Percentiles rank a stretch among this genome's conserved stretches.
Evolutionary conservation across 345 rosid species (phyloP).

Genomic region (Murraya paniculata): DNA sequence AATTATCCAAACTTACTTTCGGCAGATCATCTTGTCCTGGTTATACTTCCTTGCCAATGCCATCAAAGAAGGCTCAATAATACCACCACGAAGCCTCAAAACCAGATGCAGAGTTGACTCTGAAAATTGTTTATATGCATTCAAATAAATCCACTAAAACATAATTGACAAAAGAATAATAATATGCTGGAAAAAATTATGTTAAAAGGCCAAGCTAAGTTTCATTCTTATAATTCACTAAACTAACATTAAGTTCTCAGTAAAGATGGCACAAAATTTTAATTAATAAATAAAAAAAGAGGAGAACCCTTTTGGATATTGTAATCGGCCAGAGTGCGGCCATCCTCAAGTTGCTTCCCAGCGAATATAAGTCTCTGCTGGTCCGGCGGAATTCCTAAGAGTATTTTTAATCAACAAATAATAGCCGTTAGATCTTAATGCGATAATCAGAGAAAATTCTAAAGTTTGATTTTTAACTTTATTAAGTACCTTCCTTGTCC

Average conservation of each 20-base stretch:
- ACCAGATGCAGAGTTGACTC: constrained; percentile 74
- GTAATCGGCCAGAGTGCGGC: constrained; percentile 52
- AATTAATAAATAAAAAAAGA: neutral
- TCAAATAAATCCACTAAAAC: neutral
- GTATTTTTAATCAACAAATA: neutral
- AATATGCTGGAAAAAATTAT: neutral
- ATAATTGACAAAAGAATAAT: too few species aligned
- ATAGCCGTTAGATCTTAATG: neutral
- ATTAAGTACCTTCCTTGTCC: constrained; percentile 60
- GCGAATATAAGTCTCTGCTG: constrained; percentile 56
- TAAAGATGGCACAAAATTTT: neutral
- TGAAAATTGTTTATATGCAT: constrained; percentile 19
- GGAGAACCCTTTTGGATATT: constrained; percentile 48
- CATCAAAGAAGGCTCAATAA: constrained; percentile 72
- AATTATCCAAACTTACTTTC: constrained; percentile 47
- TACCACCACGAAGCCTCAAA: constrained; percentile 76
- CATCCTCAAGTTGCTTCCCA: constrained; percentile 58
- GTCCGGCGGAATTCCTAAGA: constrained; percentile 50
- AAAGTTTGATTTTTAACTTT: neutral
- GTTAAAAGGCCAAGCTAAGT: neutral
- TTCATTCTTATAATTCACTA: neutral
- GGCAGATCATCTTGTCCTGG: constrained; percentile 76
- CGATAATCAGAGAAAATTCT: neutral
- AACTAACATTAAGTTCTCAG: neutral
- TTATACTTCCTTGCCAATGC: constrained; percentile 70